Evolutionary conservation across 2,329 filamentous ascomycete genomes (phyloP).

Genomic region (Botrytis deweyae): DNA sequence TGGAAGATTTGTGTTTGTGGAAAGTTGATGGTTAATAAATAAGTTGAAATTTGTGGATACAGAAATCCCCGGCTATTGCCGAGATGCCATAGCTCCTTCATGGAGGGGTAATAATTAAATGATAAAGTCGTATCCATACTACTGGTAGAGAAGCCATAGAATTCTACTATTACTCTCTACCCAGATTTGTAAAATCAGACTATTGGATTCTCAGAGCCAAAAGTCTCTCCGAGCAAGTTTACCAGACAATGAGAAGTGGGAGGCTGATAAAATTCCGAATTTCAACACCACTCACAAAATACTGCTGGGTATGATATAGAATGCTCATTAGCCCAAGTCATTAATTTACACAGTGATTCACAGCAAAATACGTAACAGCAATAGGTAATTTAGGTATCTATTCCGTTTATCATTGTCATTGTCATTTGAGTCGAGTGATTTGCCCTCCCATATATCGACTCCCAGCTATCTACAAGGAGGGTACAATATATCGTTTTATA

Average conservation of each 20-base stretch:
- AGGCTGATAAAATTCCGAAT: neutral
- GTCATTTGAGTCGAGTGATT: slow-evolving; percentile 29
- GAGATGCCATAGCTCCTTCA: slow-evolving; percentile 15
- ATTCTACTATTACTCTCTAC: neutral
- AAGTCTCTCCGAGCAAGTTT: neutral
- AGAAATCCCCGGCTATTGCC: slow-evolving; percentile 11
- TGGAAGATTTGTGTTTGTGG: neutral
- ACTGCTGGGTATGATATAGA: neutral
- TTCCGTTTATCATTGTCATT: slow-evolving; percentile 3
- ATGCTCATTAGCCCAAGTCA: neutral
- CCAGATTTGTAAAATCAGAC: neutral
- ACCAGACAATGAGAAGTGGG: no score
- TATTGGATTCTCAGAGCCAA: neutral
- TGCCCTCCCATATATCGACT: slow-evolving; percentile 12
- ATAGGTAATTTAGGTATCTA: neutral
- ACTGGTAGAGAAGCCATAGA: neutral
- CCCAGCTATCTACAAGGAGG: slow-evolving; percentile 28
- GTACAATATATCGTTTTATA: slow-evolving; percentile 25
- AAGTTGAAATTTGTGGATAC: slow-evolving; percentile 7
- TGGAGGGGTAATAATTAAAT: neutral
- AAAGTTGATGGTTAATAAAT: slow-evolving; percentile 7
- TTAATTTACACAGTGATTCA: neutral
- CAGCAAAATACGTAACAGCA: neutral
- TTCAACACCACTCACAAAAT: neutral
- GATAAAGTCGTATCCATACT: neutral